phyloP scores from a whole-genome alignment of 2,329 filamentous ascomycete species.

The Knufia petricola region DNA sequence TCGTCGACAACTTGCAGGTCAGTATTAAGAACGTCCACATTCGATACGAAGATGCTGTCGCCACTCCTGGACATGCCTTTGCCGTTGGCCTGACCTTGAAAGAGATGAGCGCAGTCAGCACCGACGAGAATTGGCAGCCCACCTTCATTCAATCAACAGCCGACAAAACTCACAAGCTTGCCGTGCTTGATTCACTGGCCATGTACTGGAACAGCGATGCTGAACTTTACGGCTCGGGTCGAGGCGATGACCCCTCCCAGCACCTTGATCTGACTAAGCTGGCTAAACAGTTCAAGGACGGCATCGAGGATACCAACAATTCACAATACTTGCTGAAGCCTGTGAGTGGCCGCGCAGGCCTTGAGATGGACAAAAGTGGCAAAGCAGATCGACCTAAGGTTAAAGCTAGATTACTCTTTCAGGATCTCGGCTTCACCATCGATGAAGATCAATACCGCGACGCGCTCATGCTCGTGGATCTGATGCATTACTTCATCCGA shows the following conservation, averaged over 20 bases:
- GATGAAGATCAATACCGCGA: slow-evolving; percentile 98
- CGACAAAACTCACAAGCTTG: slow-evolving; percentile 81
- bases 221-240: slow-evolving; percentile 68
- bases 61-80: slow-evolving; percentile 88
- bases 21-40: slow-evolving; percentile 98
- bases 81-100: slow-evolving; percentile 84
- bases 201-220: slow-evolving; percentile 98
- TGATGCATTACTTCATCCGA: slow-evolving; percentile 96
- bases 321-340: slow-evolving; percentile 96
- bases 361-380: slow-evolving; percentile 90
- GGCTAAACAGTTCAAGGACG: slow-evolving; percentile 62
- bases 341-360: slow-evolving; percentile 86
- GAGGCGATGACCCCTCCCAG: slow-evolving; percentile 57
- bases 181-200: slow-evolving; percentile 77
- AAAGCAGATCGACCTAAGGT: slow-evolving; percentile 69
- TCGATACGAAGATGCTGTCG: slow-evolving; percentile 95
- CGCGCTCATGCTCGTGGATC: slow-evolving; percentile 91
- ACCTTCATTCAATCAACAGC: slow-evolving; percentile 88
- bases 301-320: slow-evolving; percentile 66
- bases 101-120: slow-evolving; percentile 95
- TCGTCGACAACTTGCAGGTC: slow-evolving; percentile 96
- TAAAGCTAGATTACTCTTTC: slow-evolving; percentile 85
- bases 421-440: slow-evolving; percentile 94
- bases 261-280: slow-evolving; percentile 64
- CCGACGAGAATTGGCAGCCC: slow-evolving; percentile 86